These are phyloP conservation scores for Tephrocybe sp. DNA, from an alignment of 768 basidiomycete genomes.

Conservation along the genomic window DNA sequence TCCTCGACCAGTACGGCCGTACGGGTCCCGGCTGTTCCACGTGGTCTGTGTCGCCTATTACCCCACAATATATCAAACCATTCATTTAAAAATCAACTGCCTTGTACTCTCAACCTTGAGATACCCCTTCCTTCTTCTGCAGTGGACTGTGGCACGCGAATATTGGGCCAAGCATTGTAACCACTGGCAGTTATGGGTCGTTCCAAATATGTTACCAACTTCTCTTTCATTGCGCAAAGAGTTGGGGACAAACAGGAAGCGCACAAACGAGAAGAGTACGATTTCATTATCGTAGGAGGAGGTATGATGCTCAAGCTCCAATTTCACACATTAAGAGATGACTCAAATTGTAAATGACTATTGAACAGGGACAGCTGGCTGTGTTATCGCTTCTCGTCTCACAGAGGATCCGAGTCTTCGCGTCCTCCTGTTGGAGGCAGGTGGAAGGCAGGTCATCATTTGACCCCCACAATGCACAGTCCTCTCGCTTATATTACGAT, in stretches of 20 bases:
- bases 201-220: slow-evolving; percentile 21
- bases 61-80: no score
- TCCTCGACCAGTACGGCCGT: no score
- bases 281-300: slow-evolving; percentile 55
- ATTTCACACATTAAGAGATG: background rate
- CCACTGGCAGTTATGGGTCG: slow-evolving; percentile 1
- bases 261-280: slow-evolving; percentile 32
- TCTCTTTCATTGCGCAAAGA: slow-evolving; percentile 18
- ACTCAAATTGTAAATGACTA: background rate
- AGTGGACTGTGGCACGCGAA: no score
- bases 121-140: no score
- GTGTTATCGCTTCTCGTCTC: slow-evolving; percentile 56
- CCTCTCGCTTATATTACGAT: background rate
- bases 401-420: slow-evolving; percentile 52
- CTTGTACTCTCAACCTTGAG: no score
- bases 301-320: slow-evolving; percentile 27
- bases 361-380: slow-evolving; percentile 53
- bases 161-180: no score
- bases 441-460: slow-evolving; percentile 45
- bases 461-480: background rate
- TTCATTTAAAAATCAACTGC: no score
- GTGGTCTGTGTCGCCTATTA: no score
- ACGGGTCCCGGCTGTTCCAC: no score
- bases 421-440: slow-evolving; percentile 59
- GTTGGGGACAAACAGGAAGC: slow-evolving; percentile 7